Conservation (phyloP, 495 filamentous ascomycete genomes). For the Hamigera avellanea region DNA sequence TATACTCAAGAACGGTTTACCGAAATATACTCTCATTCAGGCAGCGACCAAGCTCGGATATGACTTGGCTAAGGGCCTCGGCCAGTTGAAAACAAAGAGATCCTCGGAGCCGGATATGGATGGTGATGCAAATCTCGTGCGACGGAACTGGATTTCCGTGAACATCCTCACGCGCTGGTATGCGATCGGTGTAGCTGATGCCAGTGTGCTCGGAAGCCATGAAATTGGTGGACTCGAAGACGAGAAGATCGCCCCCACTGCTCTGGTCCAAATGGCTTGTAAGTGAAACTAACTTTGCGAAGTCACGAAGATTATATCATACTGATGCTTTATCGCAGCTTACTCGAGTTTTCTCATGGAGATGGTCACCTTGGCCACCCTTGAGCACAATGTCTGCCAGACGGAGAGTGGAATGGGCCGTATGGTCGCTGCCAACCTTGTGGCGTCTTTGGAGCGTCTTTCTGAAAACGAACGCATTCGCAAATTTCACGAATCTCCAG, state of each 20-base stretch:
- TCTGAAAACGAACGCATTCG: conserved; percentile 28
- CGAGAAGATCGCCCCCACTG: conserved; percentile 50
- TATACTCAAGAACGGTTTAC: conserved; percentile 28
- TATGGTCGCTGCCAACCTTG: conserved; percentile 25
- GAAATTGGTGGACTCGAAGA: conserved; percentile 47
- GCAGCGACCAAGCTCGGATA: conserved; percentile 29
- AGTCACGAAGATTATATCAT: conserved; percentile 1
- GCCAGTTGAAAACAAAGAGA: conserved; percentile 25
- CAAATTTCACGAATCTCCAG: conserved; percentile 17
- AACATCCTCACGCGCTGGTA: conserved; percentile 68
- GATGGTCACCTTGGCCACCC: conserved; percentile 23
- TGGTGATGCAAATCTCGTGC: conserved; percentile 56
- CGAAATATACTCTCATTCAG: conserved; percentile 31
- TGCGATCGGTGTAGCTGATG: conserved; percentile 55
- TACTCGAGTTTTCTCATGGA: conserved; percentile 36
- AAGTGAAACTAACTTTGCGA: conserved; percentile 30
- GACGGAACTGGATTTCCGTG: conserved; percentile 66
- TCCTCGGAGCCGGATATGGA: conserved; percentile 42
- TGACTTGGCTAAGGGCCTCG: conserved; percentile 29
- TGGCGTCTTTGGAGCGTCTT: conserved; percentile 29
- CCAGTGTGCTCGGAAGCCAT: conserved; percentile 41
- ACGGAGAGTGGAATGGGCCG: conserved; percentile 28
- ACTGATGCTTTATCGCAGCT: conserved; percentile 23
- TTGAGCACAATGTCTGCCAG: conserved; percentile 30
- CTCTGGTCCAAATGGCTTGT: conserved; percentile 55